Percentiles rank a stretch among this genome's conserved stretches.
These are phyloP conservation scores for Debaryomyces tyrocola DNA, from an alignment of 805 yeast species.

Conservation along the genomic window DNA sequence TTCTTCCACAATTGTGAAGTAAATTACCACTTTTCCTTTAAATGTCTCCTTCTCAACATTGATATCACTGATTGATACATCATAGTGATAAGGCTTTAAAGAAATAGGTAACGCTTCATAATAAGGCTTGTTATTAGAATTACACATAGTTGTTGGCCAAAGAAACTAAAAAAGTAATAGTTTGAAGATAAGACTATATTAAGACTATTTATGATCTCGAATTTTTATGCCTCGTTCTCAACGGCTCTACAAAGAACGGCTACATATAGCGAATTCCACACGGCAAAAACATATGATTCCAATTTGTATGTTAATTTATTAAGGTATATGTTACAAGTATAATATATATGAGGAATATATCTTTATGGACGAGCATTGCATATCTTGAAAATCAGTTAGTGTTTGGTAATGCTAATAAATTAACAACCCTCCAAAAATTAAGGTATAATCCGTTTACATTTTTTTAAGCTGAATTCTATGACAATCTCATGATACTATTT, in stretches of 20 bases:
- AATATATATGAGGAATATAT: too few species aligned
- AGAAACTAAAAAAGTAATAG: background rate
- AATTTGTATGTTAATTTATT: background rate
- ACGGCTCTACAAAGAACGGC: conserved; percentile 1
- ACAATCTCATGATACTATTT: too few species aligned
- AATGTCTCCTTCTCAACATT: conserved; percentile 47
- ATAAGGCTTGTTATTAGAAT: conserved; percentile 18
- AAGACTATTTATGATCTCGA: too few species aligned
- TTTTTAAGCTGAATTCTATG: too few species aligned
- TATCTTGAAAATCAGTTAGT: too few species aligned
- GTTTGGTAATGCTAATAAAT: too few species aligned
- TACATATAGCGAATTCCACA: background rate
- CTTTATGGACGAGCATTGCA: too few species aligned
- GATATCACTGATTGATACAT: conserved; percentile 61
- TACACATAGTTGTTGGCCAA: conserved; percentile 2
- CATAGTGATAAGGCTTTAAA: conserved; percentile 75
- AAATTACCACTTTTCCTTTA: conserved; percentile 48
- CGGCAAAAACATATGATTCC: background rate
- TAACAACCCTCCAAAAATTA: too few species aligned
- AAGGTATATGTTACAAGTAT: too few species aligned
- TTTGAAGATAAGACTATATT: too few species aligned
- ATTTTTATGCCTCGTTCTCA: conserved; percentile 2
- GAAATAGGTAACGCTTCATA: conserved; percentile 57
- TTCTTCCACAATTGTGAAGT: conserved; percentile 41
- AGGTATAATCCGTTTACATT: too few species aligned